Percentiles rank a stretch among this genome's conserved stretches.
Conservation (phyloP, 2,329 filamentous ascomycete genomes). For the Hymenoscyphus linearis region DNA sequence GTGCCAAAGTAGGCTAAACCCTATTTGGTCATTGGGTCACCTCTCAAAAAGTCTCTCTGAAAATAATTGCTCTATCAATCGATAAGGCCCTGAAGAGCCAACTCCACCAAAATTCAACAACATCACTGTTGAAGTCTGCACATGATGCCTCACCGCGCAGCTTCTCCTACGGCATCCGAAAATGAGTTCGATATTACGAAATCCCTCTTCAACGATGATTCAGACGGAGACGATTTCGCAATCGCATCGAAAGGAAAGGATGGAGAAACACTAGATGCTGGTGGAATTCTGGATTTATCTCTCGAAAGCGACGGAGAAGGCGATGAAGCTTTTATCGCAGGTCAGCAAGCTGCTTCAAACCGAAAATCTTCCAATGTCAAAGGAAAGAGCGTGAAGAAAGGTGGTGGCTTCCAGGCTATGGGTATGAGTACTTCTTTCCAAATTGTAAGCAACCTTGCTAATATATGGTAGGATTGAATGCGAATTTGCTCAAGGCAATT, state of each 20-base stretch:
- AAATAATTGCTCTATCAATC: conserved; percentile 7
- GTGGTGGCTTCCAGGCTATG: conserved; percentile 96
- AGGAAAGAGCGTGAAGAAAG: conserved; percentile 84
- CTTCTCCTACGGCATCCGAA: conserved; percentile 81
- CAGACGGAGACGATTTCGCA: conserved; percentile 39
- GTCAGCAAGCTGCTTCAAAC: conserved; percentile 81
- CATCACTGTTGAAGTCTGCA: not conserved
- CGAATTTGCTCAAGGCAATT: conserved; percentile 83
- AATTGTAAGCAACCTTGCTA: conserved; percentile 9
- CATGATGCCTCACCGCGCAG: conserved; percentile 64
- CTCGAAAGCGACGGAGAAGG: conserved; percentile 55
- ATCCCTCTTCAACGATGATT: conserved; percentile 62
- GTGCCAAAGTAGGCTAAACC: not conserved
- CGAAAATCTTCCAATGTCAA: conserved; percentile 78
- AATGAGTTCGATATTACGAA: conserved; percentile 86
- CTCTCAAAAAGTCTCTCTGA: not conserved
- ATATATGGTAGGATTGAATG: conserved; percentile 59
- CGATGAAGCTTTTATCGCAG: conserved; percentile 87
- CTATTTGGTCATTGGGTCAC: not conserved
- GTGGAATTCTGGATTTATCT: conserved; percentile 54
- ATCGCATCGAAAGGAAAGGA: conserved; percentile 31
- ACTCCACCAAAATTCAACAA: not conserved
- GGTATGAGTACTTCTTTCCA: conserved; percentile 41
- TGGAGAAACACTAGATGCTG: conserved; percentile 50
- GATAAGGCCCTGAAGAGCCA: conserved; percentile 4